phyloP scores from a whole-genome alignment of 2,329 filamentous ascomycete species.

The Pseudocercospora fuligena region DNA sequence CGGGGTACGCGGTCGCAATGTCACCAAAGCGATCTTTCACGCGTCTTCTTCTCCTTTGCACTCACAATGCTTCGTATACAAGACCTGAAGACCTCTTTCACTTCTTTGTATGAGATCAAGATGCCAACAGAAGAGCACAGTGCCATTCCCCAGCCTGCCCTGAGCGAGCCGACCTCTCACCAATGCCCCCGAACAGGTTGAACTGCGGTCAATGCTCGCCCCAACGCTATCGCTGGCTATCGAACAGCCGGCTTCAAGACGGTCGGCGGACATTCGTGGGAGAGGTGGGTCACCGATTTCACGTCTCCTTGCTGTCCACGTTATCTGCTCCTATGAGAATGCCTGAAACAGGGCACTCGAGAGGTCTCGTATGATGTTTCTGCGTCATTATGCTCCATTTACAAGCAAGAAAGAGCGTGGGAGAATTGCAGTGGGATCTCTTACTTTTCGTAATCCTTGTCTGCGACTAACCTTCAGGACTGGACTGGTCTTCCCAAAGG shows the following conservation, averaged over 20 bases:
- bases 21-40: background rate
- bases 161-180: background rate
- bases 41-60: slow-evolving; percentile 4
- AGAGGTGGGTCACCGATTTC: slow-evolving; percentile 5
- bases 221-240: slow-evolving; percentile 9
- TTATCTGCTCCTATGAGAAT: background rate
- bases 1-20: slow-evolving; percentile 4
- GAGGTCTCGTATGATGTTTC: slow-evolving; percentile 1
- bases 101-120: slow-evolving; percentile 1
- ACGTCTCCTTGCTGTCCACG: slow-evolving; percentile 2
- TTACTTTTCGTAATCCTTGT: slow-evolving; percentile 4
- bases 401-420: slow-evolving; percentile 15
- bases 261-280: background rate
- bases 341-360: background rate
- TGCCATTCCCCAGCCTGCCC: background rate
- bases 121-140: background rate
- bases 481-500: background rate
- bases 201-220: slow-evolving; percentile 12
- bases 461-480: background rate
- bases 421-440: background rate
- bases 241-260: slow-evolving; percentile 2
- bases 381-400: slow-evolving; percentile 3
- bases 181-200: slow-evolving; percentile 1
- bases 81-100: slow-evolving; percentile 3
- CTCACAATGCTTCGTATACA: background rate